A percentile compares a stretch with the other conserved stretches of the same genome.
These are phyloP conservation scores for Eleusine indica DNA, from an alignment of 176 grass and related monocot genomes.

Conservation along the genomic window DNA sequence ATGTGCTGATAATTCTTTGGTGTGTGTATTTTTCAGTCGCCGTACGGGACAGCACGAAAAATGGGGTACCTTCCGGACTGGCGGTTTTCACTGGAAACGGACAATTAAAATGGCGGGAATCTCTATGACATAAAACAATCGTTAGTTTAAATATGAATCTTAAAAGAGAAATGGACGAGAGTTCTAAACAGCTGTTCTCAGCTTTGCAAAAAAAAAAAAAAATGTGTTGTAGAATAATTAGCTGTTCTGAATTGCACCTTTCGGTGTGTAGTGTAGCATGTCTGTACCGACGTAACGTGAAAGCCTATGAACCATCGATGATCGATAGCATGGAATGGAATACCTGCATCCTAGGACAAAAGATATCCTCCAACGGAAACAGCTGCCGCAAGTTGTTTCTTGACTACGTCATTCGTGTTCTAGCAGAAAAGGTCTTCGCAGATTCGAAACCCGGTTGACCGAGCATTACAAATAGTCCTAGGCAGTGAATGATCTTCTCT, in stretches of 20 bases:
- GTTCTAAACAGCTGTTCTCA: constrained; percentile 30
- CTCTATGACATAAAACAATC: neutral
- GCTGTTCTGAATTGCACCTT: neutral
- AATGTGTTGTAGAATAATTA: neutral
- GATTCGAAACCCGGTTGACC: neutral
- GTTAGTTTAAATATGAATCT: neutral
- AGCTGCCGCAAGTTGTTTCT: neutral
- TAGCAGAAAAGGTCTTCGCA: neutral
- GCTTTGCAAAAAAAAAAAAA: neutral
- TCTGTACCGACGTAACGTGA: neutral
- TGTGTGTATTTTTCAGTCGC: neutral
- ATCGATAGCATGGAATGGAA: constrained; percentile 12
- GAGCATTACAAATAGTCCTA: too few relatives aligned
- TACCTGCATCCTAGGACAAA: neutral
- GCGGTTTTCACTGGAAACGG: neutral
- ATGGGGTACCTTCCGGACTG: neutral
- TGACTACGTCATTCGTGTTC: neutral
- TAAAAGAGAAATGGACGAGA: neutral
- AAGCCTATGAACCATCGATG: constrained; percentile 31
- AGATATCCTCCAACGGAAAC: neutral
- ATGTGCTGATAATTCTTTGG: neutral
- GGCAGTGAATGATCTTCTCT: too few relatives aligned
- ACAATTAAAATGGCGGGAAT: constrained; percentile 8
- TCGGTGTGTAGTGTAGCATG: constrained; percentile 21
- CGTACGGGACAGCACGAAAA: neutral